Evolutionary conservation across 306 rosid species (phyloP).

Genomic region (Gastrolobium villosum): DNA sequence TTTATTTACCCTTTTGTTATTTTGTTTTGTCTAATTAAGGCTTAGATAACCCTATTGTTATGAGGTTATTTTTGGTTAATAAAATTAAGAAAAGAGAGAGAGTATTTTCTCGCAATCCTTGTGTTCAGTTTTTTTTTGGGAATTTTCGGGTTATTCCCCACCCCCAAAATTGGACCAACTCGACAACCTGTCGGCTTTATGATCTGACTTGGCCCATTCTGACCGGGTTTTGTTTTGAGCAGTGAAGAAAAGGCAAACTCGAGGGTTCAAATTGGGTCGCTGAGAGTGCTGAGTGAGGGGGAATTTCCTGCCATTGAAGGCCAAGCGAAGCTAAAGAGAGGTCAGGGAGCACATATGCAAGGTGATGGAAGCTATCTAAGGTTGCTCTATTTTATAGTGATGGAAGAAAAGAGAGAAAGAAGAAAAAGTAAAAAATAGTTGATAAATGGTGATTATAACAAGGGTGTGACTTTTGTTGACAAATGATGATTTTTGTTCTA

Average conservation of each 20-base stretch:
- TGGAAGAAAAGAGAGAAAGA: not conserved
- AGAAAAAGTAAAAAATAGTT: slow-evolving; percentile 20
- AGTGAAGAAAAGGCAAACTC: slow-evolving; percentile 55
- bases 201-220: slow-evolving; percentile 56
- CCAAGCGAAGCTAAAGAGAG: slow-evolving; percentile 93
- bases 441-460: slow-evolving; percentile 39
- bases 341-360: slow-evolving; percentile 73
- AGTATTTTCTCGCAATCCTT: no score
- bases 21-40: no score
- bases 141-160: slow-evolving; percentile 46
- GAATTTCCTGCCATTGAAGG: slow-evolving; percentile 59
- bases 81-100: no score
- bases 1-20: no score
- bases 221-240: slow-evolving; percentile 45
- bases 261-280: slow-evolving; percentile 52
- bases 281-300: slow-evolving; percentile 56
- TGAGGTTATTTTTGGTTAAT: no score
- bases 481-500: no score
- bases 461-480: slow-evolving; percentile 2
- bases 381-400: slow-evolving; percentile 1
- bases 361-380: slow-evolving; percentile 64
- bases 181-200: slow-evolving; percentile 64
- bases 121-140: slow-evolving; percentile 39
- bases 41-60: no score
- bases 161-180: slow-evolving; percentile 80